Evolutionary conservation across 2,329 filamentous ascomycete species (phyloP).

Genomic region (Clonostachys sp.): DNA sequence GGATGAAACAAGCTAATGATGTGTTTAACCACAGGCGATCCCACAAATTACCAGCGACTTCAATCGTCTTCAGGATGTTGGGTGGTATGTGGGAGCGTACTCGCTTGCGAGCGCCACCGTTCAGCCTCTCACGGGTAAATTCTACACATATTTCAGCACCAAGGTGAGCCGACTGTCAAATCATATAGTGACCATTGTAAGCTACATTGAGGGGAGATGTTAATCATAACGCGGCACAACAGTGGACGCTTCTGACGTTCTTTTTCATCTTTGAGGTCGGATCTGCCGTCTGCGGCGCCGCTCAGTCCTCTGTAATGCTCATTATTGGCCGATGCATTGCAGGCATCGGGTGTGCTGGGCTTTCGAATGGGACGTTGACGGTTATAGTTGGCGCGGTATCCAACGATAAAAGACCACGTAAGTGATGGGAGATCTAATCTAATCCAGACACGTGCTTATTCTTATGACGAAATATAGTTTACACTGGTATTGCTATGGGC

Average conservation of each 20-base stretch:
- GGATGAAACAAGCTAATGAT: too few relatives aligned
- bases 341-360: constrained; percentile 10
- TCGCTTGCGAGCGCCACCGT: constrained; percentile 39
- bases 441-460: too few relatives aligned
- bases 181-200: too few relatives aligned
- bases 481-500: constrained; percentile 9
- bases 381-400: constrained; percentile 9
- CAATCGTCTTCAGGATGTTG: constrained; percentile 41
- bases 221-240: too few relatives aligned
- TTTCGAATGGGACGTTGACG: constrained; percentile 9
- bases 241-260: constrained; percentile 8
- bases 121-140: constrained; percentile 42
- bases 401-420: constrained; percentile 7
- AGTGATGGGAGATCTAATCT: not conserved
- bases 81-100: constrained; percentile 48
- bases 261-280: constrained; percentile 11
- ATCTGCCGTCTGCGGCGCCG: constrained; percentile 10
- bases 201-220: too few relatives aligned
- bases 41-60: constrained; percentile 43
- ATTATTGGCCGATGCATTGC: constrained; percentile 12
- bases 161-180: constrained; percentile 19
- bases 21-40: constrained; percentile 21
- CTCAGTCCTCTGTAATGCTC: constrained; percentile 9
- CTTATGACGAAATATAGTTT: not conserved
- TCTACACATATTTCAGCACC: constrained; percentile 37